These are phyloP conservation scores for Xerophyta viscosa DNA, from an alignment of 106 monocot species.

Conservation along the genomic window DNA sequence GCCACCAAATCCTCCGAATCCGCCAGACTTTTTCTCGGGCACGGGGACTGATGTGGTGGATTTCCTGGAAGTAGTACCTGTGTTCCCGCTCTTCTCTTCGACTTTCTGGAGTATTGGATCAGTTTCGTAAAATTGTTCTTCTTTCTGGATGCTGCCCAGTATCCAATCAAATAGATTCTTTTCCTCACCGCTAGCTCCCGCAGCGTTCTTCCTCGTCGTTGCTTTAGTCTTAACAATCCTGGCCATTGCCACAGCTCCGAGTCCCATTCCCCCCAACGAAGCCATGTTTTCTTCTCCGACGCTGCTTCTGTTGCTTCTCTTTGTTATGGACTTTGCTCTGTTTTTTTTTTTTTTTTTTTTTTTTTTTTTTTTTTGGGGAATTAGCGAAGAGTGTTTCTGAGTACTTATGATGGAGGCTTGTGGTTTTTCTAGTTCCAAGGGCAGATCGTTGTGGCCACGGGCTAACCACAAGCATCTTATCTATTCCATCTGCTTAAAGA, in stretches of 20 bases:
- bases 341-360: no score
- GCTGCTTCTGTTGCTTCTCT: no score
- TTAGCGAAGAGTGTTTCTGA: no score
- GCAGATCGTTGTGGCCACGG: no score
- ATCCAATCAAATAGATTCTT: slow-evolving; percentile 44
- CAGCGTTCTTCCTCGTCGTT: slow-evolving; percentile 5
- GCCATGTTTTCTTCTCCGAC: no score
- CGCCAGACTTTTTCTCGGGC: slow-evolving; percentile 23
- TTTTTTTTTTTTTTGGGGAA: no score
- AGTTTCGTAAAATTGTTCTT: slow-evolving; percentile 45
- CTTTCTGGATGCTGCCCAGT: slow-evolving; percentile 32
- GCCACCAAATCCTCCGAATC: slow-evolving; percentile 18
- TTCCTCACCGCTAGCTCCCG: slow-evolving; percentile 23
- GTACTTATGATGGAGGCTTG: no score
- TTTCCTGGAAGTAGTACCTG: not conserved
- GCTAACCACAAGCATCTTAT: slow-evolving; percentile 15
- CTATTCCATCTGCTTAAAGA: no score
- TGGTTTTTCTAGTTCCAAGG: no score
- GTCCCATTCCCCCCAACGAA: slow-evolving; percentile 16
- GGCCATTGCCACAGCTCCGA: slow-evolving; percentile 7
- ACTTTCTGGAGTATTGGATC: slow-evolving; percentile 48
- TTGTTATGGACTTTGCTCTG: no score
- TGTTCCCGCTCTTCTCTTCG: slow-evolving; percentile 21
- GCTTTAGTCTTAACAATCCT: slow-evolving; percentile 15
- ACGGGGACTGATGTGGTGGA: slow-evolving; percentile 26